Evolutionary conservation across 2,329 filamentous ascomycete genomes (phyloP).

Genomic region (Nothopassalora personata): DNA sequence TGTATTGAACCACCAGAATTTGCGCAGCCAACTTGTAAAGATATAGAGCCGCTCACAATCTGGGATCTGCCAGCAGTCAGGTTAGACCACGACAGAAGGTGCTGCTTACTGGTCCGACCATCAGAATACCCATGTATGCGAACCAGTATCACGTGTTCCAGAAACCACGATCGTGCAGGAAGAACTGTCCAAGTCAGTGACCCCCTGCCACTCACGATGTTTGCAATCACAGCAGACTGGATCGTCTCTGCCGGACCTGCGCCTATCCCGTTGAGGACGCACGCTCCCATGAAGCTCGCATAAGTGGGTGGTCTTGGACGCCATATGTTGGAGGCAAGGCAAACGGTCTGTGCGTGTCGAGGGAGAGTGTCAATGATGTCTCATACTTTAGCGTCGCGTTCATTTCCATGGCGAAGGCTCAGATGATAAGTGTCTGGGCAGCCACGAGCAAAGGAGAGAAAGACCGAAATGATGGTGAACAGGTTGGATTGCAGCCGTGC

Average conservation of each 20-base stretch:
- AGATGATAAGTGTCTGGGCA: background rate
- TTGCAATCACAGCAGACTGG: slow-evolving; percentile 58
- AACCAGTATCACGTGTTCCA: slow-evolving; percentile 59
- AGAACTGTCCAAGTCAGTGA: slow-evolving; percentile 37
- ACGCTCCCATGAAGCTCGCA: slow-evolving; percentile 56
- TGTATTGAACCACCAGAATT: slow-evolving; percentile 63
- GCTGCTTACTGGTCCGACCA: slow-evolving; percentile 42
- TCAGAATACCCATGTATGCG: slow-evolving; percentile 57
- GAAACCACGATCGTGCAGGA: slow-evolving; percentile 56
- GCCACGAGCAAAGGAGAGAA: slow-evolving; percentile 5
- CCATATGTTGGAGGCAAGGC: slow-evolving; percentile 52
- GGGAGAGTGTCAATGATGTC: background rate
- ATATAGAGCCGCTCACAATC: slow-evolving; percentile 58
- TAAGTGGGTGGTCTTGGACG: slow-evolving; percentile 55
- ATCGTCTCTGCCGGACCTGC: slow-evolving; percentile 59
- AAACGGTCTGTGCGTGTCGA: slow-evolving; percentile 43
- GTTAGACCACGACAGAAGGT: background rate
- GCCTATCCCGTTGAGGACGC: slow-evolving; percentile 59
- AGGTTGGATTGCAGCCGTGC: background rate
- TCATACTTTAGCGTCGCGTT: slow-evolving; percentile 15
- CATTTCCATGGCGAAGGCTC: slow-evolving; percentile 17
- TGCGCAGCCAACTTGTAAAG: slow-evolving; percentile 53
- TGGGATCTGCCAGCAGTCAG: slow-evolving; percentile 28
- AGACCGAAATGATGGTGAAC: background rate
- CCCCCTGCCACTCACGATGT: slow-evolving; percentile 37